Base-by-base conservation (phyloP, 2,329 filamentous ascomycete species). In the Apiospora hydei region DNA sequence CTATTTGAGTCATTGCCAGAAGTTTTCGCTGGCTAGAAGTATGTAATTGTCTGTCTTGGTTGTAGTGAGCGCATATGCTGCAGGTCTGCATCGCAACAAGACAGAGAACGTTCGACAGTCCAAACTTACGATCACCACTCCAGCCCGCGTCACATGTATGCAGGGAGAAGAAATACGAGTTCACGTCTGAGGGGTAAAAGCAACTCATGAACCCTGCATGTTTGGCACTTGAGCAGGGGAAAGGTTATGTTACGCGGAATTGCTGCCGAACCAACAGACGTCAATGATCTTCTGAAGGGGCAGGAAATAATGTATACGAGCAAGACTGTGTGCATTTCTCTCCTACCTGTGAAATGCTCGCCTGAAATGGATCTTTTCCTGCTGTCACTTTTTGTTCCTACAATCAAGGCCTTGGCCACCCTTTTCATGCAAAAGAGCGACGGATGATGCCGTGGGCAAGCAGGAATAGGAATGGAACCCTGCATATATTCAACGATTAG, bases 201-300 rank as follows among this genome's bases (percentile, higher is more conserved):
- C 30, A 64, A 64, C 34, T 64, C 21, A 41, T 61, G 53, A 61
- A 30, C 51, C 26, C 51, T 57, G 53, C 53, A 30, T 64, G 57
- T 64, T 41, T 64, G 34, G 30, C 57, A 64, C 57, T 64, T 64
- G 57, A 64, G 57, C 57, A 64, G 34, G 57, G 57, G 53, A 7
- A 34, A 34, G 14, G 30, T 5, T n/a, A 14, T 64, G 57, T 14
- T 64, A 24, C 57, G 34, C 13, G 57, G 21, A n/a, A n/a, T 41
- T 24, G 2, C 18, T 64, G 26, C 57, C 18, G n/a, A n/a, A 10
- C 57, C 34, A 41, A 64, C 10, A 6, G 57, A 64, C 34, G 57
- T 30, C 34, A n/a, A 64, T 38, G 18, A 18, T 34, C 10, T 64
- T 41, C 6, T 41, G 30, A n/a, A 34, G 21, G 8, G 34, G 3